Conservation (phyloP, 768 basidiomycete genomes). For the Leucocoprinus birnbaumii region DNA sequence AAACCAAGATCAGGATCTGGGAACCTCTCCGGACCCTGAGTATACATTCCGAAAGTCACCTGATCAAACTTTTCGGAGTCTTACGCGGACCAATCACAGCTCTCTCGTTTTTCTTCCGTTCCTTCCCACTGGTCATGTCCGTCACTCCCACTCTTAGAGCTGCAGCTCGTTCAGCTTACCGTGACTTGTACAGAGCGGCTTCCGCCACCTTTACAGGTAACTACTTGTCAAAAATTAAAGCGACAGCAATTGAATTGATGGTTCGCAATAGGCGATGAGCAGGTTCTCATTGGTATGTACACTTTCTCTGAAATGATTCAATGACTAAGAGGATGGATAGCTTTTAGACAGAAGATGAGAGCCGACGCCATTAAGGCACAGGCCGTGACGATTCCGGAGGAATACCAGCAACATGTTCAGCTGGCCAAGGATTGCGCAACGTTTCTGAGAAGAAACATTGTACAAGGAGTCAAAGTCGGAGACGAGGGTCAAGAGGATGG, state of each 20-base stretch:
- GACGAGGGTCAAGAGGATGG: conserved; percentile 24
- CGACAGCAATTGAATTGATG: conserved; percentile 3
- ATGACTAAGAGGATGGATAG: conserved; percentile 32
- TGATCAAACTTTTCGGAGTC: too few relatives aligned
- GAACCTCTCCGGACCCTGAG: too few relatives aligned
- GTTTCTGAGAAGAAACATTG: conserved; percentile 78
- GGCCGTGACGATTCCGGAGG: conserved; percentile 39
- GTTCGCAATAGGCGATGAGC: conserved; percentile 46
- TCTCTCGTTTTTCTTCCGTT: conserved; percentile 15
- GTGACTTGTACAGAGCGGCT: conserved; percentile 66
- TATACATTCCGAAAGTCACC: too few relatives aligned
- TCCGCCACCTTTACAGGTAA: conserved; percentile 63
- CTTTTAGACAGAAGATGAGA: conserved; percentile 72
- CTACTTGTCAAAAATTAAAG: conserved; percentile 3
- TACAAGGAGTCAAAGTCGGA: conserved; percentile 64
- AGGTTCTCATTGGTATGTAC: conserved; percentile 48
- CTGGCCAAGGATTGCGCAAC: conserved; percentile 70
- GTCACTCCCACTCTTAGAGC: conserved; percentile 56
- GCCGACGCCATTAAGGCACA: conserved; percentile 45
- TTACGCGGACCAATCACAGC: background rate
- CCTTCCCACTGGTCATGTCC: conserved; percentile 37
- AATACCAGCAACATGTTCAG: conserved; percentile 51
- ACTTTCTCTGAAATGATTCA: background rate
- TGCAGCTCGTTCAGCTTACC: conserved; percentile 72
- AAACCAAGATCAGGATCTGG: too few relatives aligned